Conservation (phyloP, 2,329 filamentous ascomycete genomes). For the Chrysoporthe austroafricana region DNA sequence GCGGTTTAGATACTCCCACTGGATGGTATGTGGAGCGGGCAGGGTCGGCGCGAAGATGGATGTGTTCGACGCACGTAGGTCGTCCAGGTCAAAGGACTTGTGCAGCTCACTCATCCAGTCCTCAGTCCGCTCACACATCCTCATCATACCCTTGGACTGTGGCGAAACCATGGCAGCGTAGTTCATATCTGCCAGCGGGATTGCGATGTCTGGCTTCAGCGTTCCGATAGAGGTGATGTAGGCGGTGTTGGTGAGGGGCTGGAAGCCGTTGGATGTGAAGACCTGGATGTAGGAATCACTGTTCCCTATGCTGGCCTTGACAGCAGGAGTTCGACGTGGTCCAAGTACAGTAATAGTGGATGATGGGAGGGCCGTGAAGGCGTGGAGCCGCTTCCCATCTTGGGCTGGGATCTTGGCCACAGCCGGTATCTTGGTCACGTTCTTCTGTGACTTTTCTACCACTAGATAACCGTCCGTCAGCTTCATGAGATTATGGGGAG, state of each 20-base stretch:
- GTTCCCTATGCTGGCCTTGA: constrained; percentile 72
- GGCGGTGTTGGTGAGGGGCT: constrained; percentile 67
- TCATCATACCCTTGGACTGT: constrained; percentile 72
- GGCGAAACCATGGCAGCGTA: constrained; percentile 49
- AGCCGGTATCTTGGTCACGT: constrained; percentile 49
- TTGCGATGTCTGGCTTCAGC: constrained; percentile 79
- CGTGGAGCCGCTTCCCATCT: constrained; percentile 65
- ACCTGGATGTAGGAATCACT: constrained; percentile 73
- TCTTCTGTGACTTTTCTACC: constrained; percentile 52
- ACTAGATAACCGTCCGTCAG: constrained; percentile 43
- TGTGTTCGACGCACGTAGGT: constrained; percentile 29
- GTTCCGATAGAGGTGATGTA: constrained; percentile 68
- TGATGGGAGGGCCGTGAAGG: constrained; percentile 74
- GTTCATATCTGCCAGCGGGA: constrained; percentile 76
- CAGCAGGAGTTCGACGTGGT: constrained; percentile 76
- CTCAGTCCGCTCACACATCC: constrained; percentile 86
- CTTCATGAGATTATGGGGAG: not conserved
- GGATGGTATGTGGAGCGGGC: constrained; percentile 73
- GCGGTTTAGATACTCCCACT: constrained; percentile 78
- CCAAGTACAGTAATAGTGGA: constrained; percentile 72
- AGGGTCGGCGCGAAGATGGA: constrained; percentile 70
- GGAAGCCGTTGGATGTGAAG: constrained; percentile 86
- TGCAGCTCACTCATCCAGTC: constrained; percentile 77
- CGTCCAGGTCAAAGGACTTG: constrained; percentile 42
- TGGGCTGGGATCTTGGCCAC: constrained; percentile 41